Percentiles rank a stretch among this genome's conserved stretches.
Evolutionary conservation across 1,284 basidiomycete genomes (phyloP).

Genomic region (Marasmius fiardii): DNA sequence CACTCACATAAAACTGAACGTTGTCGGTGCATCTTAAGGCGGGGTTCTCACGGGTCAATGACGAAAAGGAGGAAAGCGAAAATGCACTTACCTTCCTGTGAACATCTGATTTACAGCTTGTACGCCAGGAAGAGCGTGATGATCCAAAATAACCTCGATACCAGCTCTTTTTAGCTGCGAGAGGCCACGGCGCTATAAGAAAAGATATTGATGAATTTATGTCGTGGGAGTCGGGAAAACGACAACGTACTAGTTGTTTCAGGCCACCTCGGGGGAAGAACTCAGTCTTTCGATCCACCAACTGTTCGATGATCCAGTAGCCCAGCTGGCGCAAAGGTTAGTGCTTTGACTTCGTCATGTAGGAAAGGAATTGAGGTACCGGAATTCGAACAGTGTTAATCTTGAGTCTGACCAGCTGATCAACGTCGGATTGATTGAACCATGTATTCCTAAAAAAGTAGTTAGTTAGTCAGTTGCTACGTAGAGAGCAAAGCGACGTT

Average conservation of each 20-base stretch:
- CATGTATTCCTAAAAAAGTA: constrained; percentile 53
- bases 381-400: constrained; percentile 78
- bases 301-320: constrained; percentile 74
- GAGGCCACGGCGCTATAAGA: constrained; percentile 56
- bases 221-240: background rate
- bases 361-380: constrained; percentile 33
- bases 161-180: constrained; percentile 55
- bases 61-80: background rate
- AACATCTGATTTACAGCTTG: constrained; percentile 58
- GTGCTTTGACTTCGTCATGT: background rate
- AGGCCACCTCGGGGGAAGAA: constrained; percentile 70
- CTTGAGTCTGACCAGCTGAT: constrained; percentile 44
- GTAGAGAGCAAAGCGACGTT: constrained; percentile 4
- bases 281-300: constrained; percentile 62
- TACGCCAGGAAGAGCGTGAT: constrained; percentile 76
- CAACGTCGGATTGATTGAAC: constrained; percentile 65
- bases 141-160: constrained; percentile 67
- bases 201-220: background rate
- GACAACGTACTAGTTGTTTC: constrained; percentile 46
- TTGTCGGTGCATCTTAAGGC: constrained; percentile 54
- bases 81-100: constrained; percentile 51
- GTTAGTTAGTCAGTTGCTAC: background rate
- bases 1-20: constrained; percentile 68
- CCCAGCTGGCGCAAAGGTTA: constrained; percentile 49
- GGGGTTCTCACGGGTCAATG: background rate